phyloP scores from a whole-genome alignment of 805 yeast species.

The Tetrapisispora fleetii region DNA sequence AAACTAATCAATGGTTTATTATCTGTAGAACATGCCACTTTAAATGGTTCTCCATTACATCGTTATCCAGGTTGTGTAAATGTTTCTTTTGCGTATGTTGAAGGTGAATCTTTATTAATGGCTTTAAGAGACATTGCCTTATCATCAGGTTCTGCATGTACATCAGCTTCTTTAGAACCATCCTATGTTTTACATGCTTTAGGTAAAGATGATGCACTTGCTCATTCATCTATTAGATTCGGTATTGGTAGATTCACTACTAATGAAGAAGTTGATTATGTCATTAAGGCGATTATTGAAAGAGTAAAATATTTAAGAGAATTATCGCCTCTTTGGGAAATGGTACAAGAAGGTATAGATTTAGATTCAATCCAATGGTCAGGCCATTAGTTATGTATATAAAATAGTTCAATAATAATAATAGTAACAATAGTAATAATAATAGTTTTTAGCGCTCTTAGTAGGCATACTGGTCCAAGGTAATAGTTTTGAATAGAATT shows the following conservation, averaged over 20 bases:
- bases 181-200: conserved; percentile 92
- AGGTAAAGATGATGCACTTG: conserved; percentile 96
- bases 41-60: conserved; percentile 72
- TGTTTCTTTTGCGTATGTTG: conserved; percentile 92
- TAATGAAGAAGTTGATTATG: conserved; percentile 91
- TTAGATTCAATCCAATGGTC: conserved; percentile 93
- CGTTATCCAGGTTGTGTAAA: conserved; percentile 93
- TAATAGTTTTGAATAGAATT: too few relatives aligned
- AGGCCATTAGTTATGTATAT: conserved; percentile 53
- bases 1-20: conserved; percentile 66
- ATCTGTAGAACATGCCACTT: conserved; percentile 75
- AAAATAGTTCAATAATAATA: neutral
- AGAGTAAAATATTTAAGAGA: conserved; percentile 88
- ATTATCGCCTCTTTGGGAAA: conserved; percentile 94
- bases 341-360: conserved; percentile 98
- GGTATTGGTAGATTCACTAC: conserved; percentile 97
- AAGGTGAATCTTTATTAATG: conserved; percentile 96
- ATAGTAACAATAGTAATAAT: neutral
- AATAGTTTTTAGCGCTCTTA: neutral
- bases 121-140: conserved; percentile 95
- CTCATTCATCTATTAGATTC: conserved; percentile 95
- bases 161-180: conserved; percentile 96
- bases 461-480: neutral
- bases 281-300: conserved; percentile 74
- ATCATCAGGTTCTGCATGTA: conserved; percentile 96